A percentile compares a stretch with the other conserved stretches of the same genome.
These are phyloP conservation scores for Xylaria sp. DNA, from an alignment of 2,329 filamentous ascomycete genomes.

Conservation along the genomic window DNA sequence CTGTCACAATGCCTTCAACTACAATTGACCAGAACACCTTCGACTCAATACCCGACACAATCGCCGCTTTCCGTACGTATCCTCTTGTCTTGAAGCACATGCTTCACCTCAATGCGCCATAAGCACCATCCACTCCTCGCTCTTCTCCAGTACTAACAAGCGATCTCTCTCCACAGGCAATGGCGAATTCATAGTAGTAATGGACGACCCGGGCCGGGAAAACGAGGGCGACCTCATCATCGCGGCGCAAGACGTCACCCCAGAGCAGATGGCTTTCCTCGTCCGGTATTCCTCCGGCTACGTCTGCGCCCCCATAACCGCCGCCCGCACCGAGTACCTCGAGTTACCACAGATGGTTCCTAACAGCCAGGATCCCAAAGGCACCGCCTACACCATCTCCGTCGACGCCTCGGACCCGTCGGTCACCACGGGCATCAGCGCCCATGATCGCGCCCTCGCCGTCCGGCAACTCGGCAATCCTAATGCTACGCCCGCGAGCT, in stretches of 20 bases:
- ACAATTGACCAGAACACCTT: constrained; percentile 51
- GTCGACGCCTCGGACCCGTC: constrained; percentile 70
- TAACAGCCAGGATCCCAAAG: constrained; percentile 70
- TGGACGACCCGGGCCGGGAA: constrained; percentile 87
- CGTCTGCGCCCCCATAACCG: constrained; percentile 79
- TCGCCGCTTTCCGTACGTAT: constrained; percentile 57
- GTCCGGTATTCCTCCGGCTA: constrained; percentile 85
- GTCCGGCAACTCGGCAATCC: constrained; percentile 72
- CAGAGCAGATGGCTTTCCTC: constrained; percentile 93
- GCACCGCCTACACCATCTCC: constrained; percentile 88
- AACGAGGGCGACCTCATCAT: constrained; percentile 99
- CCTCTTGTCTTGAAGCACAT: constrained; percentile 2
- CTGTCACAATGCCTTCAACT: constrained; percentile 44
- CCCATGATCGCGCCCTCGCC: constrained; percentile 77
- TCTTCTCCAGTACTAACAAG: constrained; percentile 6
- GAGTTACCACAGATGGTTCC: constrained; percentile 85
- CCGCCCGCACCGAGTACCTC: constrained; percentile 63
- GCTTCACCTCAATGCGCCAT: constrained; percentile 1
- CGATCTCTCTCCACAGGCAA: constrained; percentile 44
- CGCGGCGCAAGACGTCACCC: constrained; percentile 75
- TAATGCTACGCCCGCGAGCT: constrained; percentile 48
- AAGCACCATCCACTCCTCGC: background rate
- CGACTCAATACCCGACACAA: constrained; percentile 60
- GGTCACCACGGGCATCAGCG: constrained; percentile 84
- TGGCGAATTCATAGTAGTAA: constrained; percentile 91